phyloP scores from a whole-genome alignment of 73 alveolate species.

The Paramecium caudatum region DNA sequence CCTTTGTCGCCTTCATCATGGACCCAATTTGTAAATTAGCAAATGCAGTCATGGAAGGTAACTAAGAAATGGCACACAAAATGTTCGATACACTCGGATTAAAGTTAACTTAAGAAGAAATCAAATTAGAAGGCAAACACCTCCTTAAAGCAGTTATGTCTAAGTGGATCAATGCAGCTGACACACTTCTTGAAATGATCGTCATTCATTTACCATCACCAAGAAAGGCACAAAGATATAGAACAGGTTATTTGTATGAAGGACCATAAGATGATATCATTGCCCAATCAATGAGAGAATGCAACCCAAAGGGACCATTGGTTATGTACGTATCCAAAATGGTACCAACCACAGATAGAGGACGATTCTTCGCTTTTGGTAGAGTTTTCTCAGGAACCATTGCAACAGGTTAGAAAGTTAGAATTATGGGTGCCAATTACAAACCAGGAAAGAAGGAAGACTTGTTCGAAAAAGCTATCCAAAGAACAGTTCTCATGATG shows the following conservation, averaged over 20 bases:
- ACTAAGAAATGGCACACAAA: conserved; percentile 80
- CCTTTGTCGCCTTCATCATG: conserved; percentile 91
- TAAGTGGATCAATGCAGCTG: conserved; percentile 95
- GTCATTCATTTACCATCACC: conserved; percentile 97
- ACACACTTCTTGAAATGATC: conserved; percentile 89
- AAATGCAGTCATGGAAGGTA: conserved; percentile 81
- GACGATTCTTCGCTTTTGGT: conserved; percentile 96
- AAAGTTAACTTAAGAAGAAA: conserved; percentile 92
- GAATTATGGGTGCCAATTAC: conserved; percentile 93
- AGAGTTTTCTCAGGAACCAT: conserved; percentile 97
- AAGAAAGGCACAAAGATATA: conserved; percentile 87
- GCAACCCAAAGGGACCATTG: conserved; percentile 99
- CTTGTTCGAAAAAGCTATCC: conserved; percentile 84
- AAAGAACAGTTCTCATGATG: conserved; percentile 92
- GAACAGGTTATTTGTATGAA: conserved; percentile 90
- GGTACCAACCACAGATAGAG: conserved; percentile 93
- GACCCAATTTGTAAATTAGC: conserved; percentile 85
- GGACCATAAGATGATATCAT: conserved; percentile 95
- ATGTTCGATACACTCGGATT: conserved; percentile 82
- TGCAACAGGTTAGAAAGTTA: conserved; percentile 91
- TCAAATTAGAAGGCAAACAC: conserved; percentile 80
- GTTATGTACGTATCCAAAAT: conserved; percentile 96
- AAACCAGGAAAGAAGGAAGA: conserved; percentile 90
- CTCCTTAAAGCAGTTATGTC: conserved; percentile 86
- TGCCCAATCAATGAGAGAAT: conserved; percentile 92